Evolutionary conservation across 1,139 yeast species (phyloP), one percentile per base, ranked within the genome.

Genomic region (Spathaspora sp.): DNA sequence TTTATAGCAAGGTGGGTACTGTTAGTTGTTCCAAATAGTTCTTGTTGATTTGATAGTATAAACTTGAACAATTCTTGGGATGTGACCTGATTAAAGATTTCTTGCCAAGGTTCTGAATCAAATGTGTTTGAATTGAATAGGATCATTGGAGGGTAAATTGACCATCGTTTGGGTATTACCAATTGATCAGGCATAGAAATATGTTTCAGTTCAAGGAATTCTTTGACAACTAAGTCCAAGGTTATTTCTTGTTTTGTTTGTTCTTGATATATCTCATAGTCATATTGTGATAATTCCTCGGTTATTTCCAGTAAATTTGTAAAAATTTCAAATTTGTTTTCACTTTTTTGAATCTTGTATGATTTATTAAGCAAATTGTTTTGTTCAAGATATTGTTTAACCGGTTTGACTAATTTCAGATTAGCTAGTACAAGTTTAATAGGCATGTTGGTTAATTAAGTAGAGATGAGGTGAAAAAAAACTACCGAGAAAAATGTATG

Each of bases 1-100:
- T 88, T 88, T 9, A 82, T 65, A 0, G 96, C 96, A 6, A 86
- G 61, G 58, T 86, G 95, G 0, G 91, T 81, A 44, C 51, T 43
- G 13, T 41, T 48, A 11, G 44, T 38, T 8, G 45, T 42, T 4
- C 55, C 55, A 47, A 43, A 38, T 50, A 52, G 7, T 17, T 16
- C 43, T 44, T 26, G 44, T 46, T 15, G 56, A 52, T 47, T 39
- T n/a, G 31, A 5, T 38, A 70, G 50, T 13, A 74, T 46, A 4
- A 48, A 49, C 13, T 46, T 34, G 50, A 67, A 72, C 43, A 72
- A 67, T 4, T 44, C 49, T 1, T 51, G 51, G 11, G 51, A 40
- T 23, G 50, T 50, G 11, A 54, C 34, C 8, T n/a, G 13, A 25
- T 41, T 25, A 13, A 42, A 42, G 6, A 25, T 47, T 0, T 33